These are phyloP conservation scores for Termitomyces sp. DNA, from an alignment of 768 basidiomycete species.

Conservation along the genomic window DNA sequence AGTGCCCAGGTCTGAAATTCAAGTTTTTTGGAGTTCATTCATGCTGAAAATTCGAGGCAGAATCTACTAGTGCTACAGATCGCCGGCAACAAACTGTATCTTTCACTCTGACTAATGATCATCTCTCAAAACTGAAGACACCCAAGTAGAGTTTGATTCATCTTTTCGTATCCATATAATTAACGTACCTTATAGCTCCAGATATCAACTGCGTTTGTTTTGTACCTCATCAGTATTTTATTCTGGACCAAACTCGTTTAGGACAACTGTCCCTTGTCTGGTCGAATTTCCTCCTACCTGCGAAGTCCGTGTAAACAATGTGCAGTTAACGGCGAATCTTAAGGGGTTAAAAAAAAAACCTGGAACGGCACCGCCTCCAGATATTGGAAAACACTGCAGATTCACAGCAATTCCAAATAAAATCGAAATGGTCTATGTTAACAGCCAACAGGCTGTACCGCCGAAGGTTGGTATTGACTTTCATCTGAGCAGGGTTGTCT, in stretches of 20 bases:
- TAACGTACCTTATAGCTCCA: constrained; percentile 36
- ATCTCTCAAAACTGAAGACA: constrained; percentile 52
- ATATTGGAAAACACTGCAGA: constrained; percentile 42
- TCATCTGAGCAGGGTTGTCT: not conserved
- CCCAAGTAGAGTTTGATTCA: constrained; percentile 38
- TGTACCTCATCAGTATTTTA: constrained; percentile 84
- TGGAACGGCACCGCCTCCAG: constrained; percentile 89
- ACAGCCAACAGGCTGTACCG: constrained; percentile 73
- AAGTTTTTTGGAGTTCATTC: not conserved
- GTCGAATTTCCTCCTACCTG: constrained; percentile 91
- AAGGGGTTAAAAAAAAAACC: constrained; percentile 95
- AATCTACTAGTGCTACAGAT: constrained; percentile 76
- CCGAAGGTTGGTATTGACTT: constrained; percentile 51
- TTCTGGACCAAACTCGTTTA: constrained; percentile 46
- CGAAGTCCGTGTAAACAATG: constrained; percentile 82
- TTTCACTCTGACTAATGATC: constrained; percentile 66
- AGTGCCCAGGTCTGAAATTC: constrained; percentile 66
- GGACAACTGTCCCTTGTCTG: constrained; percentile 55
- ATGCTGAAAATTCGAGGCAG: constrained; percentile 29
- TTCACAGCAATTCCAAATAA: constrained; percentile 47
- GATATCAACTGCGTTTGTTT: constrained; percentile 79
- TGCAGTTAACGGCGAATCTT: constrained; percentile 64
- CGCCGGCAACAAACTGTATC: constrained; percentile 56
- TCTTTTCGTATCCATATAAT: not conserved
- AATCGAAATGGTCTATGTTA: constrained; percentile 87